Evolutionary conservation across 495 filamentous ascomycete genomes (phyloP).

Genomic region (Lasiosphaeria miniovina): DNA sequence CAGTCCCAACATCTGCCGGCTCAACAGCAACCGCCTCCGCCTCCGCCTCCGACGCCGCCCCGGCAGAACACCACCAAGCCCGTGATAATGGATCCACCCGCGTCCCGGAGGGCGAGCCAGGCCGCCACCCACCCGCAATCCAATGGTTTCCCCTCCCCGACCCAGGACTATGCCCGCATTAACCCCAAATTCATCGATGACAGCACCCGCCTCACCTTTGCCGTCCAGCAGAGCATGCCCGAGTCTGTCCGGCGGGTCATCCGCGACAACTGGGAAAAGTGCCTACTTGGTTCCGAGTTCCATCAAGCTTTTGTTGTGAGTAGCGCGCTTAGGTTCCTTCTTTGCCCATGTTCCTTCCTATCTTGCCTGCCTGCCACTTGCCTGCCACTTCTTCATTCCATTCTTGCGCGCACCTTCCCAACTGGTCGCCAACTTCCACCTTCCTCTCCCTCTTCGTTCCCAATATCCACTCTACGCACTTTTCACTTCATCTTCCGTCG

Average conservation of each 20-base stretch:
- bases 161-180: conserved; percentile 30
- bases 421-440: no score
- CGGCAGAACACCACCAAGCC: conserved; percentile 26
- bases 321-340: conserved; percentile 3
- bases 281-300: conserved; percentile 49
- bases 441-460: no score
- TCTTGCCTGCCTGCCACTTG: no score
- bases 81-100: conserved; percentile 42
- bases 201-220: conserved; percentile 39
- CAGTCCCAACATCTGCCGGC: conserved; percentile 12
- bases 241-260: conserved; percentile 44
- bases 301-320: conserved; percentile 50
- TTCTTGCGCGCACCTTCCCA: no score
- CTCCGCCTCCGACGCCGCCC: conserved; percentile 1
- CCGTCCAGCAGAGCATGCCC: conserved; percentile 39
- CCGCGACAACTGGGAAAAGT: conserved; percentile 49
- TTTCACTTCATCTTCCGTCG: neutral
- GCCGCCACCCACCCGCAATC: conserved; percentile 7
- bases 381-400: no score
- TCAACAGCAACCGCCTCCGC: conserved; percentile 8
- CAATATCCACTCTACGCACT: neutral
- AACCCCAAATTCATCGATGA: conserved; percentile 43
- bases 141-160: conserved; percentile 41
- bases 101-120: conserved; percentile 19
- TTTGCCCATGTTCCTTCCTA: no score